Base-by-base conservation (phyloP, 1,139 yeast genomes). In the Saccharomycopsis crataegensis region DNA sequence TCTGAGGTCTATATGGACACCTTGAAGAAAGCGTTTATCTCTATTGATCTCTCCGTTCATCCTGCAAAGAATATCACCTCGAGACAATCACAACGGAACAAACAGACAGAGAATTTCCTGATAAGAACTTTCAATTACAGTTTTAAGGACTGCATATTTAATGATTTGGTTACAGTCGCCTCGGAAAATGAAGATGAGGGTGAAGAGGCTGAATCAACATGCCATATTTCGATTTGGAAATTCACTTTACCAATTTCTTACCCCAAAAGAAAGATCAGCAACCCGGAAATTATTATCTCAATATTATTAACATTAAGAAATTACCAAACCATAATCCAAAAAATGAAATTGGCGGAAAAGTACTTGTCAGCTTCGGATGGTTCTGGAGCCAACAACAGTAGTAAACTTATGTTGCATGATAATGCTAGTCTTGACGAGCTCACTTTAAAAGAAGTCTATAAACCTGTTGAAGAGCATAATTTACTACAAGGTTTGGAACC, bases 201-300 rank as follows among this genome's bases (percentile, higher is more conserved):
- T n/a, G 50, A 48, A 16, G 43, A 47, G 9, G 17, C 14, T 5
- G 50, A 36, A n/a, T 33, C 14, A 16, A 9, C 22, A 6, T 16
- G n/a, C 16, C 42, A 38, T 28, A 38, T 56, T 9, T 22, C 59
- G 6, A 56, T 73, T 4, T 73, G 76, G 76, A 66, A 60, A 52
- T 71, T 74, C 56, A 63, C 63, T n/a, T 48, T 67, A 7, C 71
- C 75, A 3, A 62, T 73, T 2, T 62, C 65, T 1, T 74, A 74
- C 58, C 78, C 78, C 1, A 64, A 70, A 38, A 66, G 65, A 55
- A 69, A 72, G 57, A 61, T 70, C 43, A 51, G 58, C 41, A 62
- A 66, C 45, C 78, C 78, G 0, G 64, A 61, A 31, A 59, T 74
- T 9, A 54, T 64, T 28, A 60, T 74, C 22, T 59, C 64, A 9